Base-by-base conservation (phyloP, 495 filamentous ascomycete genomes). In the Neurospora sp. region DNA sequence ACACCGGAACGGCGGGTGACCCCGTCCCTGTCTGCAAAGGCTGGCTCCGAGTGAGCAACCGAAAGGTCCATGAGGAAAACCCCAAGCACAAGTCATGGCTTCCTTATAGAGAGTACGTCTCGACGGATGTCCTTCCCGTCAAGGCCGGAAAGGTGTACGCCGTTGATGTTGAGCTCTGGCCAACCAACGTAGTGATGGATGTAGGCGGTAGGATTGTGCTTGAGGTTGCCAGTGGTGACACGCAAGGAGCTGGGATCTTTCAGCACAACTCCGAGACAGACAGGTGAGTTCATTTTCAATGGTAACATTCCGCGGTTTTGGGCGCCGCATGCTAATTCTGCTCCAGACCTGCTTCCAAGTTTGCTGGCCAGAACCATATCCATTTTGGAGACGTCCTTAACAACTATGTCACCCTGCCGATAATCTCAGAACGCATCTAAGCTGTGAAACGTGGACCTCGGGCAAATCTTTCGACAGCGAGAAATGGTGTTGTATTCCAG, bases 111-210 rank as follows among this genome's bases (percentile, higher is more conserved):
- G 83, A 90, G n/a, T 91, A 91, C 74, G 80, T 84, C 72, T 87
- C 84, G 18, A 86, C 79, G 1, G 89, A 91, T 71, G 85, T 87
- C 5, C 83, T 83, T 40, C 82, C 83, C 16, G 87, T 91, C 1
- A 82, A 86, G 37, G 80, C 84, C 0, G 86, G 85, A 0, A 85
- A 88, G 72, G 84, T 91, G 5, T 91, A 92, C 73, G 77, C 77
- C 0, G 88, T 91, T 0, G 89, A 91, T 74, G 83, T 92, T 11
- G 90, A 92, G 81, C 77, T 91, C 5, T 91, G 89, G 90, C 90
- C 90, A 18, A 91, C 89, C 1, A 90, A 90, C 77, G 88, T 90
- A 0, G 84, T 92, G 6, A 84, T 90, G 16, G 85, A 84, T 66
- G 80, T 82, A 59, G 88, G 88, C 0, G 84, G 82, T 1, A 84